Evolutionary conservation across 331 rosid genomes (phyloP).

Genomic region (Saraca asoca): DNA sequence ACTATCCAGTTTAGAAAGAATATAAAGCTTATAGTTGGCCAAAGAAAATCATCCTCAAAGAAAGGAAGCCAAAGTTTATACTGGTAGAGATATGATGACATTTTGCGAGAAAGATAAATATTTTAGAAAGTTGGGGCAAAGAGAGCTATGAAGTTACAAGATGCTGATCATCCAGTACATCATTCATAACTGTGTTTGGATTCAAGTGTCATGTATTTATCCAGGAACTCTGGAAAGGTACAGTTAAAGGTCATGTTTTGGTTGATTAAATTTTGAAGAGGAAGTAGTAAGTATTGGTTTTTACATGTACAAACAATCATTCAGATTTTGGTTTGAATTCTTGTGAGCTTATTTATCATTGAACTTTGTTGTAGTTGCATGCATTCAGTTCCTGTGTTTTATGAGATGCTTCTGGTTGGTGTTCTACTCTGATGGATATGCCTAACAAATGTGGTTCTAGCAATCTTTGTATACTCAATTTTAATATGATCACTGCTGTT

Average conservation of each 20-base stretch:
- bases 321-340: conserved; percentile 29
- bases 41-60: conserved; percentile 96
- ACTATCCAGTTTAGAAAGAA: conserved; percentile 98
- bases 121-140: conserved; percentile 91
- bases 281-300: conserved; percentile 54
- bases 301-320: conserved; percentile 31
- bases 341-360: conserved; percentile 27
- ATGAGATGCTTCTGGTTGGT: conserved; percentile 38
- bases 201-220: conserved; percentile 76
- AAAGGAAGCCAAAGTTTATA: conserved; percentile 85
- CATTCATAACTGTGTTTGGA: conserved; percentile 85
- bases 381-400: conserved; percentile 34
- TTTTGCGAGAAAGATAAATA: conserved; percentile 87
- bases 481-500: conserved; percentile 13
- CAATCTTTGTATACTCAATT: not conserved
- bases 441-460: conserved; percentile 21
- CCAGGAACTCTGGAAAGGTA: conserved; percentile 84
- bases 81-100: conserved; percentile 83
- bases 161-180: conserved; percentile 88
- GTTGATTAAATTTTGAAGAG: conserved; percentile 66
- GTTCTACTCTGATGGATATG: conserved; percentile 14
- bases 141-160: conserved; percentile 92
- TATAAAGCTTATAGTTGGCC: conserved; percentile 97
- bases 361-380: conserved; percentile 35
- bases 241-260: conserved; percentile 88